A percentile compares a stretch with the other conserved stretches of the same genome.
These are phyloP conservation scores for Podaxis rugospora DNA, from an alignment of 768 basidiomycete species.

Conservation along the genomic window DNA sequence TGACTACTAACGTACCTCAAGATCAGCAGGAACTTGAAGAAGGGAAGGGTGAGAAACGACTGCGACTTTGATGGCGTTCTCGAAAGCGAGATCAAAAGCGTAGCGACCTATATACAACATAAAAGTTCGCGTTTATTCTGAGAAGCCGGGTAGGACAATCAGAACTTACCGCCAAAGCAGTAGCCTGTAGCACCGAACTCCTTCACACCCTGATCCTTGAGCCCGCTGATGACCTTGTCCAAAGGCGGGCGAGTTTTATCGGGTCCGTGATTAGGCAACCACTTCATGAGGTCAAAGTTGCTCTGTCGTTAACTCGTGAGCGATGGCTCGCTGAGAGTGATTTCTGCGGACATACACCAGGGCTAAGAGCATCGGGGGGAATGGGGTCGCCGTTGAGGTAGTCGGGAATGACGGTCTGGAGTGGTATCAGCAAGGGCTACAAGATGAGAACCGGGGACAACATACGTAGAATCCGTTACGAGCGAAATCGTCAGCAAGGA, in stretches of 20 bases:
- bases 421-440: neutral
- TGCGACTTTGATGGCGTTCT: slow-evolving; percentile 42
- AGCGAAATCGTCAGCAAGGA: slow-evolving; percentile 39
- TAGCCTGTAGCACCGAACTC: slow-evolving; percentile 59
- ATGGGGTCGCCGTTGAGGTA: slow-evolving; percentile 11
- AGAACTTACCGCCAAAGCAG: slow-evolving; percentile 58
- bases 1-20: slow-evolving; percentile 40
- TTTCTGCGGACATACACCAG: neutral
- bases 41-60: slow-evolving; percentile 60
- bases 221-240: slow-evolving; percentile 50
- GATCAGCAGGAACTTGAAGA: slow-evolving; percentile 53
- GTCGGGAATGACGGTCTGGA: slow-evolving; percentile 10
- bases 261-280: slow-evolving; percentile 39
- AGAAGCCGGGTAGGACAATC: neutral
- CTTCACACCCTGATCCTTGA: slow-evolving; percentile 57
- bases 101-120: slow-evolving; percentile 37
- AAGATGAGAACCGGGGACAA: neutral
- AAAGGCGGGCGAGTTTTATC: slow-evolving; percentile 41
- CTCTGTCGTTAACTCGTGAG: slow-evolving; percentile 13
- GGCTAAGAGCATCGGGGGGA: slow-evolving; percentile 2
- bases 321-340: neutral
- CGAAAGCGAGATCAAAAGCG: slow-evolving; percentile 59
- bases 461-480: slow-evolving; percentile 40
- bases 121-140: neutral
- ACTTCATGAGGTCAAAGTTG: slow-evolving; percentile 34